Conservation (phyloP, 2,329 filamentous ascomycete species). For the Sodiomyces alkalinus region DNA sequence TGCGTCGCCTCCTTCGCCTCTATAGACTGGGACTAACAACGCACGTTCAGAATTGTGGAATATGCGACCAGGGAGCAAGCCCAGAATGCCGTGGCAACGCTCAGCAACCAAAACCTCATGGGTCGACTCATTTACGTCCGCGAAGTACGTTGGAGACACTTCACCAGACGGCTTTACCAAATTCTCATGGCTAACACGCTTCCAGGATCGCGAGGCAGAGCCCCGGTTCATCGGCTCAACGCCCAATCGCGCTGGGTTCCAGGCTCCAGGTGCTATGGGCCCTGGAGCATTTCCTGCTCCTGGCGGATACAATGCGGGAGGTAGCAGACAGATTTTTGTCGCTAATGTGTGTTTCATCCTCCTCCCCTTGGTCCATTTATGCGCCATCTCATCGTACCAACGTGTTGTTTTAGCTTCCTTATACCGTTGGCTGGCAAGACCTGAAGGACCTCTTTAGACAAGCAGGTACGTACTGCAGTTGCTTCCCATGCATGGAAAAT, state of each 20-base stretch:
- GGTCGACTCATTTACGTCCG: slow-evolving; percentile 96
- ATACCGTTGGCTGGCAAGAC: slow-evolving; percentile 97
- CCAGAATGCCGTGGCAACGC: slow-evolving; percentile 88
- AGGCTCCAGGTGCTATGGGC: slow-evolving; percentile 40
- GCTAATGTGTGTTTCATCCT: slow-evolving; percentile 73
- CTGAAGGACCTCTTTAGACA: slow-evolving; percentile 97
- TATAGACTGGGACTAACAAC: slow-evolving; percentile 21
- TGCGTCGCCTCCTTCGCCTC: too few relatives aligned
- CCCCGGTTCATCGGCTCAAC: slow-evolving; percentile 80
- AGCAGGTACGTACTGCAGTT: slow-evolving; percentile 56
- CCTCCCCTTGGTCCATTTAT: too few relatives aligned
- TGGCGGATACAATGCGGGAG: slow-evolving; percentile 29
- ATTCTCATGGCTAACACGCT: too few relatives aligned
- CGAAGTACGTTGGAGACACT: slow-evolving; percentile 52
- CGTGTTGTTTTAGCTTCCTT: slow-evolving; percentile 87
- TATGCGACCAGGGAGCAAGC: slow-evolving; percentile 99
- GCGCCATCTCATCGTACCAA: slow-evolving; percentile 1
- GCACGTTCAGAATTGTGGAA: slow-evolving; percentile 78
- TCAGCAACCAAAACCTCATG: slow-evolving; percentile 99
- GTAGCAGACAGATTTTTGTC: slow-evolving; percentile 76
- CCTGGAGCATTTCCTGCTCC: slow-evolving; percentile 38
- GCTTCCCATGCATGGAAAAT: neutral
- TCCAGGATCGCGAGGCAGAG: slow-evolving; percentile 89
- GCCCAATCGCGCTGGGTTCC: slow-evolving; percentile 45
- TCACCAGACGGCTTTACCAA: too few relatives aligned